Evolutionary conservation across 1,284 basidiomycete genomes (phyloP).

Genomic region (Bjerkandera adusta): DNA sequence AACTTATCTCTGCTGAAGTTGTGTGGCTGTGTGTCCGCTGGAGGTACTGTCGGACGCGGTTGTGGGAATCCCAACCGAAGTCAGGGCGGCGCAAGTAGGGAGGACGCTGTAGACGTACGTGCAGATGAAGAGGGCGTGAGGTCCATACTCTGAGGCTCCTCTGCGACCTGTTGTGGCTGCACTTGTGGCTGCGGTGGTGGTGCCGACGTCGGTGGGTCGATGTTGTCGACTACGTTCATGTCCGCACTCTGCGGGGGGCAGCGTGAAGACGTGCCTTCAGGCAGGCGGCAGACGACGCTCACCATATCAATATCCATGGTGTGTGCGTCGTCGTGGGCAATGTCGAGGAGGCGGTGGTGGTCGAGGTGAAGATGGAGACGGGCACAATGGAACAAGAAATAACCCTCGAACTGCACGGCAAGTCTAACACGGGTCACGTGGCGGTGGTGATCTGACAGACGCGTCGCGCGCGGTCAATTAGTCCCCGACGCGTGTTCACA

Average conservation of each 20-base stretch:
- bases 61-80: neutral
- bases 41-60: neutral
- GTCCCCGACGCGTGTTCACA: slow-evolving; percentile 4
- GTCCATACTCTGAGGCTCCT: slow-evolving; percentile 12
- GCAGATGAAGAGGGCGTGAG: slow-evolving; percentile 3
- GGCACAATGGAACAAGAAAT: too few relatives aligned
- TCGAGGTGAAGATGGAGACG: neutral
- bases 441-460: slow-evolving; percentile 5
- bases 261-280: neutral
- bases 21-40: neutral
- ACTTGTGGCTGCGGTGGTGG: slow-evolving; percentile 11
- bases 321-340: neutral
- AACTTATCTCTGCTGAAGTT: slow-evolving; percentile 48
- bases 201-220: neutral
- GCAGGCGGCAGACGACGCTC: neutral
- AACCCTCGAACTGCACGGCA: too few relatives aligned
- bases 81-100: neutral
- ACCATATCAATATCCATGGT: slow-evolving; percentile 7
- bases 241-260: slow-evolving; percentile 7
- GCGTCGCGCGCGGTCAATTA: slow-evolving; percentile 7
- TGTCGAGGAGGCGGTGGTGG: neutral
- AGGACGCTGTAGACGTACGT: slow-evolving; percentile 1
- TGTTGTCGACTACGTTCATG: slow-evolving; percentile 10
- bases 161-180: slow-evolving; percentile 7
- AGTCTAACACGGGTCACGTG: slow-evolving; percentile 6